Evolutionary conservation across 176 grass and related monocot genomes (phyloP).

Genomic region (Triticum timopheevii): DNA sequence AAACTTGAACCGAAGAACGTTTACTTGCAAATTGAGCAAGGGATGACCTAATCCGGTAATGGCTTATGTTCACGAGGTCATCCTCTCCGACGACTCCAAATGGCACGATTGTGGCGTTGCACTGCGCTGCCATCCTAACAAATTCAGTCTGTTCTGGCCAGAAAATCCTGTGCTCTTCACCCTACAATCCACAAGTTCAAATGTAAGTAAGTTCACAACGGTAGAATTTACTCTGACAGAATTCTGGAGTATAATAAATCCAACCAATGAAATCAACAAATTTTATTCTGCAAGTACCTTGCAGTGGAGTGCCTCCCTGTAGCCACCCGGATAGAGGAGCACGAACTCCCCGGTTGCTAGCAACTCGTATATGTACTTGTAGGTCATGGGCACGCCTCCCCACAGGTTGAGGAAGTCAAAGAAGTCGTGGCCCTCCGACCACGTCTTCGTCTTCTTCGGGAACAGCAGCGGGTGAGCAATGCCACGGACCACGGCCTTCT

Average conservation of each 20-base stretch:
- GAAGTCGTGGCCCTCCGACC: slow-evolving; percentile 56
- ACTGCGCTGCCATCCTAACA: slow-evolving; percentile 66
- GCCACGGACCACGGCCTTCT: slow-evolving; percentile 46
- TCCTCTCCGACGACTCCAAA: slow-evolving; percentile 72
- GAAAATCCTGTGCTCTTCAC: slow-evolving; percentile 59
- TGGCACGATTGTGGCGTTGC: slow-evolving; percentile 59
- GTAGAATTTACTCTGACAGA: too few species aligned
- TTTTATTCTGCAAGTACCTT: too few species aligned
- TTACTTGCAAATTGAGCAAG: too few species aligned
- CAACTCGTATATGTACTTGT: slow-evolving; percentile 49
- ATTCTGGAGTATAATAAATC: too few species aligned
- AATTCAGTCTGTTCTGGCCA: slow-evolving; percentile 58
- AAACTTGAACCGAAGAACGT: too few species aligned
- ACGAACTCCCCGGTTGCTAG: slow-evolving; percentile 49
- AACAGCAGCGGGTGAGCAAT: slow-evolving; percentile 58
- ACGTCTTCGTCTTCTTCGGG: slow-evolving; percentile 27
- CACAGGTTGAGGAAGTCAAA: slow-evolving; percentile 60
- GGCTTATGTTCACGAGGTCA: slow-evolving; percentile 51
- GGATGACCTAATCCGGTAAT: too few species aligned
- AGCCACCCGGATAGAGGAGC: too few species aligned
- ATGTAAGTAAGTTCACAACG: neutral
- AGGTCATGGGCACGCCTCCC: slow-evolving; percentile 57
- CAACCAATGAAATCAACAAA: too few species aligned
- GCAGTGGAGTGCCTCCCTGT: too few species aligned
- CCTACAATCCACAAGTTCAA: slow-evolving; percentile 18